phyloP scores from a whole-genome alignment of 805 yeast species.

The Sungouiella thailandica region DNA sequence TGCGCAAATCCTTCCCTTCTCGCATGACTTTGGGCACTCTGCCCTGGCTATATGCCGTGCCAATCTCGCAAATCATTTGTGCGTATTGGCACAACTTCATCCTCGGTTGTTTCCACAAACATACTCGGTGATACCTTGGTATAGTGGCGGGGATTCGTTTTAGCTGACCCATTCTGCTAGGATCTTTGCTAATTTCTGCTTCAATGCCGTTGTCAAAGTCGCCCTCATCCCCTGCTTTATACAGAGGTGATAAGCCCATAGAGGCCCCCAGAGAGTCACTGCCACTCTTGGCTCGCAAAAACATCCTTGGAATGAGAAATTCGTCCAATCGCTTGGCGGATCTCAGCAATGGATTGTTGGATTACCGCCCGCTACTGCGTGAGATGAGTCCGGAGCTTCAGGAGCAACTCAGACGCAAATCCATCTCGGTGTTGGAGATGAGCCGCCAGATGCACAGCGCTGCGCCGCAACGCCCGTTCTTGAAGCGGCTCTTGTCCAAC shows the following conservation, averaged over 20 bases:
- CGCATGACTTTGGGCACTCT: too few species aligned
- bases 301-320: background rate
- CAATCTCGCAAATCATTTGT: too few species aligned
- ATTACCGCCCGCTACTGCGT: background rate
- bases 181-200: too few species aligned
- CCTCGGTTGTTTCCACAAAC: too few species aligned
- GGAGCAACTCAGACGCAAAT: conserved; percentile 9
- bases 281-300: conserved; percentile 3
- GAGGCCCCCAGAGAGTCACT: conserved; percentile 1
- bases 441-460: conserved; percentile 5
- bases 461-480: conserved; percentile 16
- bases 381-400: too few species aligned
- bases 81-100: too few species aligned
- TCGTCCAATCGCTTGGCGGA: background rate
- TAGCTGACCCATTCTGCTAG: too few species aligned
- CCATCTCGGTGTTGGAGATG: conserved; percentile 13
- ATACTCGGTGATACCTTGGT: too few species aligned
- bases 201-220: background rate
- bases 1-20: too few species aligned
- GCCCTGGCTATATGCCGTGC: too few species aligned
- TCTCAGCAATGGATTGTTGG: background rate
- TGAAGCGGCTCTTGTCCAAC: conserved; percentile 24
- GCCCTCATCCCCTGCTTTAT: background rate
- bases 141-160: too few species aligned
- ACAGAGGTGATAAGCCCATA: background rate